These are phyloP conservation scores for Thamnidium elegans DNA, from an alignment of 192 early-diverging fungal species.

Conservation along the genomic window DNA sequence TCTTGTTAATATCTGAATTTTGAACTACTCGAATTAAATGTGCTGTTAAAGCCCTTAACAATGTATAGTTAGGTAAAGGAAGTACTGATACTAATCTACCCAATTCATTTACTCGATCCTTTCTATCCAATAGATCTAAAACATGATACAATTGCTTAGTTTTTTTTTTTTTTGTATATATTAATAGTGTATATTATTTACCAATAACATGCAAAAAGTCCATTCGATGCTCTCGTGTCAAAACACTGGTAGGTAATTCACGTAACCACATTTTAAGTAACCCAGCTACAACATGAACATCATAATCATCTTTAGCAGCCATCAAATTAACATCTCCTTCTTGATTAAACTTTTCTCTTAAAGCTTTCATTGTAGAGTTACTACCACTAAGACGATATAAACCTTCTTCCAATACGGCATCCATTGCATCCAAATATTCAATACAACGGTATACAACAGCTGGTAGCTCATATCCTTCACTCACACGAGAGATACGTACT, in stretches of 20 bases:
- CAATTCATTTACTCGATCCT: slow-evolving; percentile 81
- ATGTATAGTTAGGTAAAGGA: slow-evolving; percentile 87
- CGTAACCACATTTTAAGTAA: slow-evolving; percentile 91
- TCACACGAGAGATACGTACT: slow-evolving; percentile 66
- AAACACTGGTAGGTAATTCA: slow-evolving; percentile 82
- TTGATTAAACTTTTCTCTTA: slow-evolving; percentile 80
- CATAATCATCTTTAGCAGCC: slow-evolving; percentile 64
- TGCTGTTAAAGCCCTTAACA: slow-evolving; percentile 81
- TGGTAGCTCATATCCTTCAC: slow-evolving; percentile 82
- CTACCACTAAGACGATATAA: slow-evolving; percentile 92
- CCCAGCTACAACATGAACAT: slow-evolving; percentile 91
- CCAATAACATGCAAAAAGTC: slow-evolving; percentile 82
- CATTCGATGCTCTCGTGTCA: slow-evolving; percentile 77
- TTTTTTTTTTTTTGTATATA: background rate
- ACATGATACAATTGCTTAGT: too few species aligned
- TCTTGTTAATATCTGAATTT: slow-evolving; percentile 82
- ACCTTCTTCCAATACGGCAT: slow-evolving; percentile 89
- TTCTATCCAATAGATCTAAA: slow-evolving; percentile 73
- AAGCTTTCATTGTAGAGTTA: slow-evolving; percentile 62
- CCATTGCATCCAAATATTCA: slow-evolving; percentile 90
- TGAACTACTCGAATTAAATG: slow-evolving; percentile 92
- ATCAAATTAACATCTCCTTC: slow-evolving; percentile 79
- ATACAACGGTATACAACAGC: slow-evolving; percentile 93
- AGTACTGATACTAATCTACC: slow-evolving; percentile 73
- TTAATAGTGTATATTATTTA: background rate